Conservation (phyloP, 306 rosid genomes). For the Citrullus mucosospermus region DNA sequence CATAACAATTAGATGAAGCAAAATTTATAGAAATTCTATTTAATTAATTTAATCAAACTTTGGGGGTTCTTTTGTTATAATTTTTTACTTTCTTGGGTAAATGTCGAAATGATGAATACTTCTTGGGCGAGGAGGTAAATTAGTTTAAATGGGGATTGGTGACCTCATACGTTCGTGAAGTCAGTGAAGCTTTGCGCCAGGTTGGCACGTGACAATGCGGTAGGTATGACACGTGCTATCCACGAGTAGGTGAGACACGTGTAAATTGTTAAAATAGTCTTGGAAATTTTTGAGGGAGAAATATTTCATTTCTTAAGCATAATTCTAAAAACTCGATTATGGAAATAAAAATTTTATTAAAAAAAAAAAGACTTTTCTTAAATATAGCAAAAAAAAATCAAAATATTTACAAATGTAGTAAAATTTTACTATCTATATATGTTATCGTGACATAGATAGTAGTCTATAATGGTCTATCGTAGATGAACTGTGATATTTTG, state of each 20-base stretch:
- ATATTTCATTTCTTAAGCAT: too few relatives aligned
- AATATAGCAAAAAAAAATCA: too few relatives aligned
- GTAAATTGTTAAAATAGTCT: background rate
- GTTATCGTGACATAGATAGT: too few relatives aligned
- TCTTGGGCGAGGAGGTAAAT: background rate
- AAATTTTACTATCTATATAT: too few relatives aligned
- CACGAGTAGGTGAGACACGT: conserved; percentile 5
- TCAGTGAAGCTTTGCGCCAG: background rate
- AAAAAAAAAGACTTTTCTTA: too few relatives aligned
- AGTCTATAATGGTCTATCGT: too few relatives aligned
- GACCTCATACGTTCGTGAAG: background rate
- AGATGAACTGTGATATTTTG: too few relatives aligned
- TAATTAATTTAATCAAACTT: background rate
- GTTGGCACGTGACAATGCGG: background rate
- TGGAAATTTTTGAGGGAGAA: background rate
- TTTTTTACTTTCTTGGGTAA: background rate
- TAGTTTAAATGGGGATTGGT: background rate
- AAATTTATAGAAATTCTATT: background rate
- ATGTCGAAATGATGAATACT: background rate
- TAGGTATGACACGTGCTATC: background rate
- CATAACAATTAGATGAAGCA: background rate
- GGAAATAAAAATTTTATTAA: too few relatives aligned
- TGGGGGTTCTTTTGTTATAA: background rate
- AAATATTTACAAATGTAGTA: too few relatives aligned
- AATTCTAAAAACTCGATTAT: too few relatives aligned